A percentile compares a stretch with the other conserved stretches of the same genome.
Conservation (phyloP, 129 eudicot species). For the Daucus carota region DNA sequence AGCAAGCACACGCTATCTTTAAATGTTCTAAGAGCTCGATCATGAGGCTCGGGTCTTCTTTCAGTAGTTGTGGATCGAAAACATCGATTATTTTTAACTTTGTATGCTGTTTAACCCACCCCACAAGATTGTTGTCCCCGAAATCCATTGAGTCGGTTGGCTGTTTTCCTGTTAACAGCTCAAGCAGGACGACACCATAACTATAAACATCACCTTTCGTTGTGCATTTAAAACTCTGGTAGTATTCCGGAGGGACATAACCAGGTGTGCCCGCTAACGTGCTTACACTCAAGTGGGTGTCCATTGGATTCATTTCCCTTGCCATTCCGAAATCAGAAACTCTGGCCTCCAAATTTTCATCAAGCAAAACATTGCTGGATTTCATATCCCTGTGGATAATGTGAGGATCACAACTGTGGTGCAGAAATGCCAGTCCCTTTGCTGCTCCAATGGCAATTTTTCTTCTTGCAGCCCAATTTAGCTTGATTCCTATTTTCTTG, state of each 20-base stretch:
- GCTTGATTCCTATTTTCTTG: constrained; percentile 50
- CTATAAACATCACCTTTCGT: constrained; percentile 96
- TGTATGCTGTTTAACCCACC: constrained; percentile 82
- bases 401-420: constrained; percentile 86
- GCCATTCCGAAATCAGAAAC: constrained; percentile 99
- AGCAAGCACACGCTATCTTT: constrained; percentile 76
- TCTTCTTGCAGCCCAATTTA: constrained; percentile 73
- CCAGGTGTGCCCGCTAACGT: constrained; percentile 97
- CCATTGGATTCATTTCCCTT: constrained; percentile 79
- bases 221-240: constrained; percentile 86
- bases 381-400: constrained; percentile 97
- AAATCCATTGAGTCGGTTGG: constrained; percentile 90
- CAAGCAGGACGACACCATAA: constrained; percentile 85
- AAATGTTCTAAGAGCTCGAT: constrained; percentile 75
- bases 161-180: constrained; percentile 79
- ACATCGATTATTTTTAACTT: constrained; percentile 48
- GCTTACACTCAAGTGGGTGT: constrained; percentile 94
- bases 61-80: constrained; percentile 59
- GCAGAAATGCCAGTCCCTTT: constrained; percentile 83
- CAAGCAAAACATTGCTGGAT: constrained; percentile 82
- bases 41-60: constrained; percentile 59
- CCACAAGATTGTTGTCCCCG: constrained; percentile 90
- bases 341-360: constrained; percentile 72
- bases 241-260: constrained; percentile 93
- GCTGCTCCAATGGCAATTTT: constrained; percentile 93